Evolutionary conservation across 805 yeast genomes (phyloP).

Genomic region (Wickerhamiella spandovensis): DNA sequence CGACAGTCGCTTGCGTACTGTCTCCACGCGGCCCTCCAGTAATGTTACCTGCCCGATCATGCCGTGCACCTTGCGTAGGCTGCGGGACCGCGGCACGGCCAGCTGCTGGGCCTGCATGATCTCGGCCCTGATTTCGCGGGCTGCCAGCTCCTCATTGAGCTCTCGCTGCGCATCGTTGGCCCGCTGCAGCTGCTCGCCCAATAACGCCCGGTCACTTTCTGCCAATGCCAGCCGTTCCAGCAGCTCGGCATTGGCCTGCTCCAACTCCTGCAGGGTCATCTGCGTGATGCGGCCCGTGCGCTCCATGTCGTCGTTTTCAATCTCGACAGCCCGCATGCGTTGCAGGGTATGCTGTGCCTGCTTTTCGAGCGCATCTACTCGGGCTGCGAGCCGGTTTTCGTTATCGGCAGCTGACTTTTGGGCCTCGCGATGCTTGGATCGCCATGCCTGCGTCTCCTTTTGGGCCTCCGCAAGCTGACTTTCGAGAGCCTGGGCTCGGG

Average conservation of each 20-base stretch:
- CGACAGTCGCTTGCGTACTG: conserved; percentile 3
- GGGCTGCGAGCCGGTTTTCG: conserved; percentile 3
- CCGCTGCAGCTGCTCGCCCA: conserved; percentile 20
- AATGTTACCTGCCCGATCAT: conserved; percentile 20
- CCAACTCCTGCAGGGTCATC: conserved; percentile 25
- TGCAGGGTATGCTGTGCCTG: conserved; percentile 13
- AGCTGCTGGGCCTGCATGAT: not conserved
- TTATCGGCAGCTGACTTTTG: conserved; percentile 12
- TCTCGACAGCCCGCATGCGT: conserved; percentile 31
- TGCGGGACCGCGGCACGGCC: conserved; percentile 10
- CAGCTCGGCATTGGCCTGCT: conserved; percentile 24
- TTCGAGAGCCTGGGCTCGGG: conserved; percentile 17
- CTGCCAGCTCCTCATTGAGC: conserved; percentile 22
- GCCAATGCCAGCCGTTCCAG: conserved; percentile 30
- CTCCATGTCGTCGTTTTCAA: conserved; percentile 32
- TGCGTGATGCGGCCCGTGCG: conserved; percentile 29
- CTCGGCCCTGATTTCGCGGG: conserved; percentile 7
- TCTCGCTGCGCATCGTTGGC: conserved; percentile 24
- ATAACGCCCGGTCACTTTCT: conserved; percentile 25
- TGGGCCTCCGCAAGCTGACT: conserved; percentile 20
- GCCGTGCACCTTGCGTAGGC: conserved; percentile 21
- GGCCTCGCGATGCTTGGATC: conserved; percentile 16
- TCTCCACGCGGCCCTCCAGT: conserved; percentile 20
- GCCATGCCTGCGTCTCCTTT: conserved; percentile 18
- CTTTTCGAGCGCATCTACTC: conserved; percentile 20